These are phyloP conservation scores for Kurtzmaniella quercitrusa DNA, from an alignment of 1,139 yeast species.

Conservation along the genomic window DNA sequence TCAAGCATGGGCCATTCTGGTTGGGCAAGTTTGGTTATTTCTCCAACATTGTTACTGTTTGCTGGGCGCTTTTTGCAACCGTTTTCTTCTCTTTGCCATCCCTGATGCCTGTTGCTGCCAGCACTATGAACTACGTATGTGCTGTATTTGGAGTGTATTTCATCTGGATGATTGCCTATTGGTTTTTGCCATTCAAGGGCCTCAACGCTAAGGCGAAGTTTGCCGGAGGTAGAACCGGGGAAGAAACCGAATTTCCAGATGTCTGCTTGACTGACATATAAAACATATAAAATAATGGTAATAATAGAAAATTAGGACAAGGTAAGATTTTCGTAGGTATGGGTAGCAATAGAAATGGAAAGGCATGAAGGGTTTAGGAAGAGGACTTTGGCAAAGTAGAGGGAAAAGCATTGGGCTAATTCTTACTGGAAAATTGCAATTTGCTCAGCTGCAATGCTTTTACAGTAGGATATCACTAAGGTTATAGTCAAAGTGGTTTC, in stretches of 20 bases:
- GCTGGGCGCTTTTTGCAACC: constrained; percentile 25
- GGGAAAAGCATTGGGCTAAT: too few relatives aligned
- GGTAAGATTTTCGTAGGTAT: too few relatives aligned
- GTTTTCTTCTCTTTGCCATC: constrained; percentile 28
- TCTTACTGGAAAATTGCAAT: too few relatives aligned
- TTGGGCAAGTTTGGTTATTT: constrained; percentile 24
- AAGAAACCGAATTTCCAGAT: constrained; percentile 44
- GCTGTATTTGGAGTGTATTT: constrained; percentile 40
- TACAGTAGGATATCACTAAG: too few relatives aligned
- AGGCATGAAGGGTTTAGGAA: too few relatives aligned
- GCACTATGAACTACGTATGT: constrained; percentile 34
- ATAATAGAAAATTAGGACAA: too few relatives aligned
- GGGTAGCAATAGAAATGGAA: too few relatives aligned
- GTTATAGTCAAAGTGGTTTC: too few relatives aligned
- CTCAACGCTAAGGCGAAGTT: constrained; percentile 37
- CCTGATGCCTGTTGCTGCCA: constrained; percentile 24
- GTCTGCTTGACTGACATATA: constrained; percentile 27
- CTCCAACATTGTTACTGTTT: constrained; percentile 22
- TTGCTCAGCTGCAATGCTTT: too few relatives aligned
- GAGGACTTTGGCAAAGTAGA: too few relatives aligned
- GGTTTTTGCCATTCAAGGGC: constrained; percentile 48
- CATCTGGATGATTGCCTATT: constrained; percentile 50
- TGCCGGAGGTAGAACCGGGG: constrained; percentile 42
- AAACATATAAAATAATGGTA: neutral
- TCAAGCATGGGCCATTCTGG: constrained; percentile 19